Percentiles rank a stretch among this genome's conserved stretches.
Conservation (phyloP, 2,329 filamentous ascomycete species). For the Neocatenulostroma microsporum region DNA sequence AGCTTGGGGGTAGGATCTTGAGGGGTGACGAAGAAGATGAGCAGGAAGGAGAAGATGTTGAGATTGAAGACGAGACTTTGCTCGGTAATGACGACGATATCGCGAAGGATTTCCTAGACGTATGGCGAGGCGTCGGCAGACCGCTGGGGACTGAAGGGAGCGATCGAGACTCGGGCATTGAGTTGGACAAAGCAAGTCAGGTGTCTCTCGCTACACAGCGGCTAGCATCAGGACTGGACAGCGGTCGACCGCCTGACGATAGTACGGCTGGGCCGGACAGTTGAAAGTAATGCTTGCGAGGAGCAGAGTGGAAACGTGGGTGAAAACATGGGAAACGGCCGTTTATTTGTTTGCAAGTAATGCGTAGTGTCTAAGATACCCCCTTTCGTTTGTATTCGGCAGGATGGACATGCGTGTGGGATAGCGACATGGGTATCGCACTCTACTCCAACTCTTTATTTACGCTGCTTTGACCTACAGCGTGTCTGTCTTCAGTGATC, state of each 20-base stretch:
- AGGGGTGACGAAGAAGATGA: slow-evolving; percentile 46
- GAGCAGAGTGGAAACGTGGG: no score
- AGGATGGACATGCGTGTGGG: no score
- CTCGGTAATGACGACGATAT: slow-evolving; percentile 12
- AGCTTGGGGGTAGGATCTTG: slow-evolving; percentile 73
- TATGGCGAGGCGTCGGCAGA: slow-evolving; percentile 12
- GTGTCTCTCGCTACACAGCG: no score
- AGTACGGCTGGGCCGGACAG: no score
- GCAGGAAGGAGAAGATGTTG: slow-evolving; percentile 4
- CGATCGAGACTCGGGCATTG: slow-evolving; percentile 16
- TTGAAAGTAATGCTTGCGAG: no score
- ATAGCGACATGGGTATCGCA: no score
- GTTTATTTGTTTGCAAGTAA: background rate
- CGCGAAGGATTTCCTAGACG: slow-evolving; percentile 21
- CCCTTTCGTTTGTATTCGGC: slow-evolving; percentile 3
- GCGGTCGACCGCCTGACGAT: slow-evolving; percentile 9
- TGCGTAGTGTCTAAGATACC: slow-evolving; percentile 3
- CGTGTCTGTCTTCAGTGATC: no score
- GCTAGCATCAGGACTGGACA: slow-evolving; percentile 1
- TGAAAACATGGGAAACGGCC: no score
- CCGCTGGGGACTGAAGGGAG: slow-evolving; percentile 8
- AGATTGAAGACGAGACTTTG: slow-evolving; percentile 17
- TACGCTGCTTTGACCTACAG: no score
- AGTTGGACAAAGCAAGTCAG: slow-evolving; percentile 13
- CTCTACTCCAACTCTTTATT: no score